Conservation (phyloP, 441 rosid species). For the Erodium moschatum region DNA sequence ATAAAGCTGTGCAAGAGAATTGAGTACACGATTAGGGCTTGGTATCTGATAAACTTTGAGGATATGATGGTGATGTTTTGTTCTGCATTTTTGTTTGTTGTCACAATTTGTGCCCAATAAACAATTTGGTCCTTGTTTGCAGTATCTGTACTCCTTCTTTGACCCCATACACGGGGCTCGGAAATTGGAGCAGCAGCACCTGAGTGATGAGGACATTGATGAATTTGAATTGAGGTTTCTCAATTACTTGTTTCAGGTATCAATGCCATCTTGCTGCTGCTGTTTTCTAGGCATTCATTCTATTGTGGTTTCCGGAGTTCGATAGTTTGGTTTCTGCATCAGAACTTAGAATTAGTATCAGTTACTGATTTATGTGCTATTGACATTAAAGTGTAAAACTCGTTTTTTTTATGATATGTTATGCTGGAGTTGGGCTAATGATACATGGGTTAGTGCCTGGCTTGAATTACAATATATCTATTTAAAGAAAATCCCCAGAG, state of each 20-base stretch:
- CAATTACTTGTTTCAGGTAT: conserved; percentile 58
- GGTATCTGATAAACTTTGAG: conserved; percentile 93
- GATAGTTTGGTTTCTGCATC: background rate
- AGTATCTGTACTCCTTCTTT: conserved; percentile 77
- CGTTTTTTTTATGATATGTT: background rate
- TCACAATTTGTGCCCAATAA: background rate
- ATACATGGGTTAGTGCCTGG: background rate
- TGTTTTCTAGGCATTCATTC: background rate
- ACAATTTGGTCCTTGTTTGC: conserved; percentile 20
- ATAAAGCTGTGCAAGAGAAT: conserved; percentile 75
- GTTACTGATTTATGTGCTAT: background rate
- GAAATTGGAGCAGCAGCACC: conserved; percentile 60
- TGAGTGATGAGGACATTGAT: conserved; percentile 50
- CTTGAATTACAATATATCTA: too few species aligned
- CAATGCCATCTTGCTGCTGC: background rate
- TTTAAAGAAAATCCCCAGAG: too few species aligned
- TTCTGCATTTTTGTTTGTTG: background rate
- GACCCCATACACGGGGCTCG: conserved; percentile 65
- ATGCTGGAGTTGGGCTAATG: background rate
- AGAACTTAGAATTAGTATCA: background rate
- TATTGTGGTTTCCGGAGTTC: background rate
- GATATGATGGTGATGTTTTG: conserved; percentile 60
- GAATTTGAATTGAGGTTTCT: conserved; percentile 65
- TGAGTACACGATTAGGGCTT: conserved; percentile 82
- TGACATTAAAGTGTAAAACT: too few species aligned